Evolutionary conservation across 352 stramenopile genomes (phyloP), one percentile per base, ranked within the genome.

Genomic region (Globisporangium cylindrosporum): DNA sequence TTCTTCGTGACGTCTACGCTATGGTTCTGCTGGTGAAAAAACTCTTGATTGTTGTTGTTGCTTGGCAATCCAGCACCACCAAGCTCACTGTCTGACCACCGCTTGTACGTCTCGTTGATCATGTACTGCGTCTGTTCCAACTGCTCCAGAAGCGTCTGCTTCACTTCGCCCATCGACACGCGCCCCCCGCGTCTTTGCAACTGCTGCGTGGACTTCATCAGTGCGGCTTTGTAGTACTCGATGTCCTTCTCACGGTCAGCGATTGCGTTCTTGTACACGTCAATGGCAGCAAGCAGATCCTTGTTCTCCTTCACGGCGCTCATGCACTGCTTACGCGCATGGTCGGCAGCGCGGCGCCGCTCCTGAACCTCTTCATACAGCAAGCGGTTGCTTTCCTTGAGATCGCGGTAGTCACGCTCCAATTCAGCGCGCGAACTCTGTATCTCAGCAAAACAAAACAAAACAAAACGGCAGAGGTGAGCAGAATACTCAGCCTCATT

Each of bases 41-140:
- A 41, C 34, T 71, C 73, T 41, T 76, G 68, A 8, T 54, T 66
- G 15, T 38, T 66, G 22, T 38, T 60, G 53, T 46, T 41, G 27
- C 29, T 59, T 9, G 72, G 49, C 6, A 62, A 25, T 41, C 64
- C 56, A 2, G 68, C 68, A 53, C 70, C 57, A 24, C 73, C 76
- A 24, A 89, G 75, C 1, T 81, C 77, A 46, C 79, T 91, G 43
- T 88, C 73, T 25, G 81, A 82, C 80, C 78, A 91, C 32, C 86
- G 80, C 67, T 92, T 92, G 70, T 89, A 88, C 25, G 83, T 90
- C 64, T 84, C 81, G 22, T 78, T 79, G 54, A 93, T 86, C 83
- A 93, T 91, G 64, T 76, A 87, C 71, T 92, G 86, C 0, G 86
- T 93, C 57, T 93, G 79, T 41, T 92, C 80, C 2, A 93, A 72